Evolutionary conservation across 306 rosid genomes (phyloP), one percentile per base, ranked within the genome.

Genomic region (Lagenaria siceraria): DNA sequence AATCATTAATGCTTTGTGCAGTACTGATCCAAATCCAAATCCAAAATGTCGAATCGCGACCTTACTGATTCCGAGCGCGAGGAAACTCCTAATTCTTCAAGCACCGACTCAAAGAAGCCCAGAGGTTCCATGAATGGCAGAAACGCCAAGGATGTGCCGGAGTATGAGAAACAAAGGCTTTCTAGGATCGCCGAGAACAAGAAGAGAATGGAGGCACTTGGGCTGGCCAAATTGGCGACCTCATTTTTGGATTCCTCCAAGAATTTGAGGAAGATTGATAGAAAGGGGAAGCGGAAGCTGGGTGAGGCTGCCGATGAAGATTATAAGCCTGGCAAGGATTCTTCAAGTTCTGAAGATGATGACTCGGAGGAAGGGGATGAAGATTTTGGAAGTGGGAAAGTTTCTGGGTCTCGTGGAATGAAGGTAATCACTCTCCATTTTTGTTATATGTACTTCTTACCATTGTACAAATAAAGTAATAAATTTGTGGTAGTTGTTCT

Each of bases 81-180:
- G 49, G 88, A 59, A 40, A 49, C 78, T 48, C 46, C 78, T 0
- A 76, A 17, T 15, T 68, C 27, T 62, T 82, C 88, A 9, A 68
- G 75, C 38, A 84, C 88, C 2, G n/a, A 21, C 33, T 5, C 53
- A 19, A 60, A 25, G 74, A 85, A 82, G 10, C 38, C 53, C 18
- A 56, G 55, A 68, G 52, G 48, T 29, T 49, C 81, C 42, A n/a
- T 19, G 35, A 71, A 63, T 40, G 76, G 46, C 56, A 72, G 29
- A 25, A 65, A 6, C 29, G 65, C 74, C 42, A 76, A 75, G 10
- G 58, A 56, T 10, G 38, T 80, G 7, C 29, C 90, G 25, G 88
- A 89, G 65, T 92, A 90, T 80, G 97, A 92, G 88, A 84, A 88
- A 66, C 97, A 87, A 80, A 88, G 97, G 87, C 85, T 85, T 2